Evolutionary conservation across 441 rosid species (phyloP), one percentile per base, ranked within the genome.

Genomic region (Syzygium syzygioides): DNA sequence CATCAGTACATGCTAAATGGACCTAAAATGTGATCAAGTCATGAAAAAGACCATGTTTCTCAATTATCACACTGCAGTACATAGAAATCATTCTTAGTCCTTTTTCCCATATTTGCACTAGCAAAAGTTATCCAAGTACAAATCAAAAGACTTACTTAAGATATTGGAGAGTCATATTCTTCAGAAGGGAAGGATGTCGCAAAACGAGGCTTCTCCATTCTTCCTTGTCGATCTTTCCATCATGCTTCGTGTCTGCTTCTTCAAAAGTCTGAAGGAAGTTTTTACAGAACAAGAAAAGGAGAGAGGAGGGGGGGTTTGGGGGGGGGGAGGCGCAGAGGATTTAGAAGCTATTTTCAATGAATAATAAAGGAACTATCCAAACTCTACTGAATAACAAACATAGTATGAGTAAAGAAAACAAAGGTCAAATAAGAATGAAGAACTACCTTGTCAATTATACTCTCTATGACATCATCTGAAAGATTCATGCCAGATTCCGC

Each of bases 401-500:
- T 23, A 32, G 30, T 14, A 55, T 26, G 87, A 86, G 60, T 34
- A 32, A 32, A 85, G 62, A 55, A 55, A 85, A 85, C 68, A 56
- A 26, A 79, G 53, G 50, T 28, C 48, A 53, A 71, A 86, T 55
- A 59, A 53, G 55, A 37, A 25, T 37, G 90, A 85, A 55, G 86
- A 45, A 79, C 87, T 88, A 96, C 99, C 97, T 97, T 96, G 93
- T 96, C 98, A 84, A 97, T 97, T 89, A 97, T 97, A 90, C 95
- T 95, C 92, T 97, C 99, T 71, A 97, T 96, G 87, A 97, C 96
- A 89, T 93, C 97, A 89, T 98, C 99, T 3, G 95, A 94, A 87
- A 98, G 95, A 93, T 97, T 97, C 99, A 97, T 97, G 86, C 99
- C 98, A 83, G 98, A 97, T 90, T 97, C 99, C 30, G 98, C 98